Percentiles rank a stretch among this genome's conserved stretches.
Evolutionary conservation across 441 rosid genomes (phyloP).

Genomic region (Erodium texanum): DNA sequence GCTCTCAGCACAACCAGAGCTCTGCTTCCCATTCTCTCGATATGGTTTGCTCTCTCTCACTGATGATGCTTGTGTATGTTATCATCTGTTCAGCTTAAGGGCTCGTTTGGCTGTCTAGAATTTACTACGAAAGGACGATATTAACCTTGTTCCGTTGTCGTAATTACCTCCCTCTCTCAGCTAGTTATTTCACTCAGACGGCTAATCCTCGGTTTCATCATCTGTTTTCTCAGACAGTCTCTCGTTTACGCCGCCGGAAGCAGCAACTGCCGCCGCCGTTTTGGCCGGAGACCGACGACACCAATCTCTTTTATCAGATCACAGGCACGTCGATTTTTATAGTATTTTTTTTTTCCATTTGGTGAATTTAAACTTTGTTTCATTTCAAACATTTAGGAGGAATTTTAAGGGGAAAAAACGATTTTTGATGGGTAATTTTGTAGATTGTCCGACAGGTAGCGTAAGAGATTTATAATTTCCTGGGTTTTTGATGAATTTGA

Average conservation of each 20-base stretch:
- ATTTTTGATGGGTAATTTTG: background rate
- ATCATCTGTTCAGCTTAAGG: too few relatives aligned
- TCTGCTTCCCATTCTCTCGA: background rate
- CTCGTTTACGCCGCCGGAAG: background rate
- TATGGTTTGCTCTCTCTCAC: background rate
- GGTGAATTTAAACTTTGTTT: background rate
- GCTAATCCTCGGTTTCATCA: background rate
- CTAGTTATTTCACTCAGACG: too few relatives aligned
- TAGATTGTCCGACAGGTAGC: background rate
- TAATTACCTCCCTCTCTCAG: background rate
- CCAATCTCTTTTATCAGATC: background rate
- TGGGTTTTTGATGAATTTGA: slow-evolving; percentile 1
- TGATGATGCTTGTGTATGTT: too few relatives aligned
- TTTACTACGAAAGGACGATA: background rate
- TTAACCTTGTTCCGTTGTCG: background rate
- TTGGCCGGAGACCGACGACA: background rate
- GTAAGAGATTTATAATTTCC: background rate
- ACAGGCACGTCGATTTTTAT: background rate
- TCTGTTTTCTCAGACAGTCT: background rate
- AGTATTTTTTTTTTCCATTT: background rate
- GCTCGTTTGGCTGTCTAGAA: too few relatives aligned
- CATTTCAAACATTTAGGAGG: background rate
- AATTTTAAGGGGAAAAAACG: background rate
- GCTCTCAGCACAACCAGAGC: background rate
- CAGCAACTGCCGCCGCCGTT: background rate